These are phyloP conservation scores for Melanomma pulvis-pyrius DNA, from an alignment of 495 filamentous ascomycete genomes.

Conservation along the genomic window DNA sequence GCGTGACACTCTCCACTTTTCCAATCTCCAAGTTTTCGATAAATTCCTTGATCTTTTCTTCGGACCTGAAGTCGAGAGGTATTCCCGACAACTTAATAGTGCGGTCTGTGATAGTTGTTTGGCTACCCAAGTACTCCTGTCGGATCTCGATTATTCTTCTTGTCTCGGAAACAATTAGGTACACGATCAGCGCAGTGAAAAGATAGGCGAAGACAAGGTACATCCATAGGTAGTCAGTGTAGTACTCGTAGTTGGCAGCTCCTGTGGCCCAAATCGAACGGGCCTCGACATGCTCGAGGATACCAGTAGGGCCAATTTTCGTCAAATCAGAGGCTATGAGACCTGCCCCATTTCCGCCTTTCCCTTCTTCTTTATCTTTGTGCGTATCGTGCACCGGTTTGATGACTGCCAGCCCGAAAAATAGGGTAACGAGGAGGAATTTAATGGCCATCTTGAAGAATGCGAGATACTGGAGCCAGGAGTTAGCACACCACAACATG, in stretches of 20 bases:
- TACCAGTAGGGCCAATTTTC: background rate
- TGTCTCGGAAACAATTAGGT: constrained; percentile 79
- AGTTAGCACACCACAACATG: constrained; percentile 4
- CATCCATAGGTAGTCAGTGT: constrained; percentile 78
- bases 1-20: constrained; percentile 84
- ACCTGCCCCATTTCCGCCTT: no score
- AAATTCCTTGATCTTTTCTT: constrained; percentile 81
- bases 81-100: constrained; percentile 92
- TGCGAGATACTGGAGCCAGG: constrained; percentile 68
- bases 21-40: constrained; percentile 88
- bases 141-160: constrained; percentile 78
- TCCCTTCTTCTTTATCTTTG: constrained; percentile 44
- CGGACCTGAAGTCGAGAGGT: constrained; percentile 74
- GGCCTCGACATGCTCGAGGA: background rate
- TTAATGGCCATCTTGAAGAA: constrained; percentile 95
- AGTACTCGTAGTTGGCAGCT: constrained; percentile 33
- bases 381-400: constrained; percentile 79
- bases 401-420: constrained; percentile 79
- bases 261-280: constrained; percentile 18
- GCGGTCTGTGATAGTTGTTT: constrained; percentile 90
- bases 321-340: no score
- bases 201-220: constrained; percentile 90
- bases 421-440: constrained; percentile 74
- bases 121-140: constrained; percentile 88
- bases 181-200: constrained; percentile 81